phyloP scores from a whole-genome alignment of 2,329 filamentous ascomycete genomes.

The Setomelanomma holmii region DNA sequence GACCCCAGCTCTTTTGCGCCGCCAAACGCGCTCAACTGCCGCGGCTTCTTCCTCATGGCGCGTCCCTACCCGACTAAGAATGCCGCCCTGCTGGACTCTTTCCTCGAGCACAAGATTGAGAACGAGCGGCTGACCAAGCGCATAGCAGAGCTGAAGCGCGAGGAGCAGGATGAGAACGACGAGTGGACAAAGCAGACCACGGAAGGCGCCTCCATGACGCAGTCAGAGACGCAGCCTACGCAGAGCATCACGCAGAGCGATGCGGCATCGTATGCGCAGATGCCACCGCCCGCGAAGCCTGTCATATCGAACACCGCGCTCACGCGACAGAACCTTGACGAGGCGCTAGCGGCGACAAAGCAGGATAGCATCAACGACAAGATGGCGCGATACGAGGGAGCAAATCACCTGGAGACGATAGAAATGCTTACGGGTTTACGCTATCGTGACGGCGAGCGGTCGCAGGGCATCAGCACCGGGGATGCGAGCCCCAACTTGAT shows the following conservation, averaged over 20 bases:
- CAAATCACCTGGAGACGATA: constrained; percentile 80
- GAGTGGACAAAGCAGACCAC: constrained; percentile 65
- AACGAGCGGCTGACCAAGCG: constrained; percentile 86
- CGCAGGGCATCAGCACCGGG: constrained; percentile 85
- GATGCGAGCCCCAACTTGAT: constrained; percentile 81
- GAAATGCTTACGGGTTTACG: constrained; percentile 90
- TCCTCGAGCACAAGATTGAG: constrained; percentile 95
- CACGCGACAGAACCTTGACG: constrained; percentile 81
- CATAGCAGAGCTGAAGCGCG: constrained; percentile 82
- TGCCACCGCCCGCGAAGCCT: constrained; percentile 72
- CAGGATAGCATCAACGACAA: constrained; percentile 83
- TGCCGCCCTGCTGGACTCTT: constrained; percentile 84
- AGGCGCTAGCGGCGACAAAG: constrained; percentile 68
- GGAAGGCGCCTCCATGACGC: constrained; percentile 54
- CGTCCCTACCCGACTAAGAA: constrained; percentile 90
- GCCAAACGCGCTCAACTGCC: constrained; percentile 70
- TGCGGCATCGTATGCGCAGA: constrained; percentile 57
- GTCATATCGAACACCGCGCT: constrained; percentile 70
- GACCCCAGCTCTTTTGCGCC: constrained; percentile 69
- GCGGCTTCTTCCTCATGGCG: constrained; percentile 93
- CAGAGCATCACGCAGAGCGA: constrained; percentile 45
- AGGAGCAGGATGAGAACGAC: constrained; percentile 82
- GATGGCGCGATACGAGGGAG: constrained; percentile 80
- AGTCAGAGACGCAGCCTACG: constrained; percentile 50
- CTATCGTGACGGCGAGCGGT: constrained; percentile 88